Conservation (phyloP, 306 rosid species). For the Cicer judaicum region DNA sequence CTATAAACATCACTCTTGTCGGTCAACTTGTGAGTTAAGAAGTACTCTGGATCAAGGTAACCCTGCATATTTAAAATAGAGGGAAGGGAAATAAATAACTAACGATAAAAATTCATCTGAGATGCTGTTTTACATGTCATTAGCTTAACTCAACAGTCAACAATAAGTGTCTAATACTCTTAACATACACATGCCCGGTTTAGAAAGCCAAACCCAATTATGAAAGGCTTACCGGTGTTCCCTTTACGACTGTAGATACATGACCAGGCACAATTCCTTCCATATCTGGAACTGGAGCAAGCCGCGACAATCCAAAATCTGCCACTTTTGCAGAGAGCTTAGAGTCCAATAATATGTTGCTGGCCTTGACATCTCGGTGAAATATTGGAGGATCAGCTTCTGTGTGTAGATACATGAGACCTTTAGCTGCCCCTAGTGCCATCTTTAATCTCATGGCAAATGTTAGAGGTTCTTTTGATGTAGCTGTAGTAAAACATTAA, state of each 20-base stretch:
- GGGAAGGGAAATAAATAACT: not conserved
- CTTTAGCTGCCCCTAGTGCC: constrained; percentile 86
- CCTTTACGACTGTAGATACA: constrained; percentile 94
- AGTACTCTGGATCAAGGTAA: constrained; percentile 96
- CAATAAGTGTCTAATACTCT: constrained; percentile 3
- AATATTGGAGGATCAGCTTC: constrained; percentile 99
- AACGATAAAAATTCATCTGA: not conserved
- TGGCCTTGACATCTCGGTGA: constrained; percentile 96
- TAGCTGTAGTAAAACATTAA: constrained; percentile 53
- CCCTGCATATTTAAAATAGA: constrained; percentile 59
- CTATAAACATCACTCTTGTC: constrained; percentile 98
- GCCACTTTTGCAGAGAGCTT: constrained; percentile 78
- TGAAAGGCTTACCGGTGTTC: constrained; percentile 80
- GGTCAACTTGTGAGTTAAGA: constrained; percentile 84
- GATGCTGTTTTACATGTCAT: not conserved
- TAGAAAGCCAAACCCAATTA: constrained; percentile 7
- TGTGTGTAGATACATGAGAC: constrained; percentile 83
- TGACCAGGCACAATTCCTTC: constrained; percentile 79
- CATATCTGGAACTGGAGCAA: constrained; percentile 84
- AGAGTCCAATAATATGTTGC: constrained; percentile 85
- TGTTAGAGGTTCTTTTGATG: constrained; percentile 62
- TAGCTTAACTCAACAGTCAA: too few relatives aligned
- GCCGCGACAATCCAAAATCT: constrained; percentile 98
- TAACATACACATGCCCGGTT: not conserved
- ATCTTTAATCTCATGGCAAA: constrained; percentile 76